Base-by-base conservation (phyloP, 768 basidiomycete genomes). In the Serendipita vermifera region DNA sequence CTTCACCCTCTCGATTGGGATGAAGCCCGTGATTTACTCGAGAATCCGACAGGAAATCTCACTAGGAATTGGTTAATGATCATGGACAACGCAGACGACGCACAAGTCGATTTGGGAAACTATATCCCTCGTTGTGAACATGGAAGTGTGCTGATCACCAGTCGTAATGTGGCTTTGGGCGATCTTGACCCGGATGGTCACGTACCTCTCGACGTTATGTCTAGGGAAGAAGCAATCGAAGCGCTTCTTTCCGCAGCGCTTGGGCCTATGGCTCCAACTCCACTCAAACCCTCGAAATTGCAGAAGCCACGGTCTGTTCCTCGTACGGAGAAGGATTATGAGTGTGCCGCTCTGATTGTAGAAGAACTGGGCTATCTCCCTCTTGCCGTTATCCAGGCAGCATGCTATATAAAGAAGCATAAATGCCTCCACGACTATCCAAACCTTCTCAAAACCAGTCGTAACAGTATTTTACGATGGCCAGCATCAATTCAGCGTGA, bases 331-430 rank as follows among this genome's bases (percentile, higher is more conserved):
- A n/a, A 29, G 46, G 9, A 9, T 22, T 20, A n/a, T 51, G 31
- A 20, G 22, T 51, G 46, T 51, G 4, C 22, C 46, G 29, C 15
- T 51, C 15, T 26, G n/a, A n/a, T n/a, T n/a, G n/a, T n/a, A n/a
- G n/a, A n/a, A n/a, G n/a, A n/a, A n/a, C n/a, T n/a, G n/a, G n/a
- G n/a, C n/a, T n/a, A n/a, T n/a, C n/a, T n/a, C n/a, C n/a, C n/a
- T n/a, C n/a, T n/a, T n/a, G n/a, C n/a, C n/a, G n/a, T n/a, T n/a
- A n/a, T 51, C 20, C 46, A 51, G n/a, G 46, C 46, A 4, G 46
- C 22, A 15, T 51, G 46, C 27, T 51, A 51, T 51, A 51, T 51
- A 20, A 51, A 51, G 9, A 51, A 51, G 27, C 46, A 51, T 15
- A 20, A 51, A 29, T 51, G 46, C n/a, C 29, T 51, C 15, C 29